These are phyloP conservation scores for Andrographis paniculata DNA, from an alignment of 305 asterid genomes.

Conservation along the genomic window DNA sequence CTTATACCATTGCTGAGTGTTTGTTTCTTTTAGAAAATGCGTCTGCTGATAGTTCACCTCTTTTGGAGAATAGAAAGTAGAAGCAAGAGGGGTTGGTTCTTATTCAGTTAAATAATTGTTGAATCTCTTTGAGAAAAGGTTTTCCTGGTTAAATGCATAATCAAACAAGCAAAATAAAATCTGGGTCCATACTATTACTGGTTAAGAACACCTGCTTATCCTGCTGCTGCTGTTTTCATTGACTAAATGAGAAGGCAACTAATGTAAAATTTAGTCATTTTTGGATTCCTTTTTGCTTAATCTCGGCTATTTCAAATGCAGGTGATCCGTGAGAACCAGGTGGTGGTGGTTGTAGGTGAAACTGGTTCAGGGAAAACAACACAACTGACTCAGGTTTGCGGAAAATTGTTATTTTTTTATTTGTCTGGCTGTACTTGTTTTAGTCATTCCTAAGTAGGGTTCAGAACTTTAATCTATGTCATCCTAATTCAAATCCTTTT, in stretches of 20 bases:
- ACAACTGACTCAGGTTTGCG: slow-evolving; percentile 83
- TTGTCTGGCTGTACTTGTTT: neutral
- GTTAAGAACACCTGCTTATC: no score
- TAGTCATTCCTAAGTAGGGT: slow-evolving; percentile 7
- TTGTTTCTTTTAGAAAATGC: no score
- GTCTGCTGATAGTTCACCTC: no score
- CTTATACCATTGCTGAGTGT: no score
- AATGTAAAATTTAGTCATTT: no score
- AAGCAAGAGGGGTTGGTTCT: no score
- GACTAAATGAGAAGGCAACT: no score
- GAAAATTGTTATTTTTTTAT: neutral
- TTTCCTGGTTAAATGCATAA: neutral
- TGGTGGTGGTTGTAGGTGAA: slow-evolving; percentile 95
- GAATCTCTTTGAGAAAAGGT: neutral
- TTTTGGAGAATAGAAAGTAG: no score
- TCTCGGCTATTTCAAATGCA: slow-evolving; percentile 22
- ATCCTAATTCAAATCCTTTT: neutral
- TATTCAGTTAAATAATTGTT: no score
- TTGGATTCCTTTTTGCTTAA: slow-evolving; percentile 1
- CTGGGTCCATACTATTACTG: no score
- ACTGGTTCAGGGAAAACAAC: slow-evolving; percentile 99
- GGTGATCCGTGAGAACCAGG: slow-evolving; percentile 96
- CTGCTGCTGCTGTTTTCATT: no score
- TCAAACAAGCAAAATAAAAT: no score
- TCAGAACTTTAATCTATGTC: slow-evolving; percentile 15